Base-by-base conservation (phyloP, 2,329 filamentous ascomycete genomes). In the Achaetomium macrosporum region DNA sequence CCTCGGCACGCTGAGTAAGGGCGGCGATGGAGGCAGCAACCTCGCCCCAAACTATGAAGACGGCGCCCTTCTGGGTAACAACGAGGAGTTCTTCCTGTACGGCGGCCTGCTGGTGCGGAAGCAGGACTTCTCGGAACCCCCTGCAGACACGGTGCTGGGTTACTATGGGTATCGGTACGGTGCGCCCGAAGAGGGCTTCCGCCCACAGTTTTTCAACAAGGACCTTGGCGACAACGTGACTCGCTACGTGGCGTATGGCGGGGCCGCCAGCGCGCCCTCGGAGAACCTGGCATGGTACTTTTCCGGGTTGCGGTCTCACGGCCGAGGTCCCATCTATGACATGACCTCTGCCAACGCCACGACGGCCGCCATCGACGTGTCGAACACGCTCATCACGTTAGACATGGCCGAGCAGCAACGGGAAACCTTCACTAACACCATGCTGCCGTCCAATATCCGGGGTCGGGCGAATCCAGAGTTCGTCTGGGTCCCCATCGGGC, bases 401-500 rank as follows among this genome's bases (percentile, higher is more conserved):
- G 76, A 88, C 59, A 79, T 87, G 76, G 63, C 69, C 0, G 64
- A 62, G 0, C 78, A 83, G 64, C 56, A 68, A 5, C 37, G 63
- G 0, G 76, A 79, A 53, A 71, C 60, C 5, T 89, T 84, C 81
- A 67, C 61, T 7, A 88, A 87, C 58, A 57, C 47, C 1, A 79
- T 80, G 0, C 64, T 88, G 2, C 76, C 78, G 0, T 39, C 61
- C 0, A 58, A 64, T 4, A 70, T 85, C 7, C 66, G 70, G 5
- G 77, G 77, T 1, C 77, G 86, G 15, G 81, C 83, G 4, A 82
- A 79, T 59, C 75, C 83, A 0, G 84, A 86, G 53, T 71, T 86
- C 1, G 82, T 86, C 1, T 90, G 85, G 84, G 77, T 95, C 1
- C 90, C 90, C 1, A 88, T 90, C 42, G 87, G 88, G 3, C 71